Conservation (phyloP, 305 asterid species). For the Solanum hybrid region DNA sequence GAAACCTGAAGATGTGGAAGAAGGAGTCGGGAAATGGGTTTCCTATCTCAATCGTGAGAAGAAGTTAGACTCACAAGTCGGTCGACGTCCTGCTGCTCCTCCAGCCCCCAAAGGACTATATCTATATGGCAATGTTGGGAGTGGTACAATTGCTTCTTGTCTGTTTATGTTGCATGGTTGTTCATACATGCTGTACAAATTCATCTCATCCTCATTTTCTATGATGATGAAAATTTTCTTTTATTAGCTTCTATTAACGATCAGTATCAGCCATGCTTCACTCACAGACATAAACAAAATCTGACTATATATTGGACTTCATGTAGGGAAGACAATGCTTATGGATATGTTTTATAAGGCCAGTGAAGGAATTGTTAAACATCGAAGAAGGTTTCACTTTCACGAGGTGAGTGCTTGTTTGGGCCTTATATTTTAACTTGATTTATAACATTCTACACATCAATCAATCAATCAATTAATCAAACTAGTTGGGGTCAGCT, state of each 20-base stretch:
- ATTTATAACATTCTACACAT: neutral
- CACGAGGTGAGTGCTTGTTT: conserved; percentile 61
- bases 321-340: conserved; percentile 93
- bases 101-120: conserved; percentile 92
- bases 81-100: conserved; percentile 76
- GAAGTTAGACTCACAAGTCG: conserved; percentile 68
- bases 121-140: conserved; percentile 93
- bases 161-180: conserved; percentile 11
- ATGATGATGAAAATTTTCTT: neutral
- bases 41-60: conserved; percentile 93
- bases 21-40: conserved; percentile 98
- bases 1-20: conserved; percentile 48
- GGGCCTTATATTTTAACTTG: conserved; percentile 2
- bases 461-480: neutral
- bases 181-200: neutral
- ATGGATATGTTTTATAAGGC: conserved; percentile 95
- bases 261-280: neutral
- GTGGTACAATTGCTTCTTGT: conserved; percentile 54
- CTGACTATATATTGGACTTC: conserved; percentile 26
- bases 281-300: neutral
- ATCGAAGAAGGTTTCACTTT: conserved; percentile 88
- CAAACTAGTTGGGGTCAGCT: neutral
- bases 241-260: neutral
- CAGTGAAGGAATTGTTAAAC: conserved; percentile 80
- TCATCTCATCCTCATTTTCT: neutral